A percentile compares a stretch with the other conserved stretches of the same genome.
These are phyloP conservation scores for Raphidocelis subcapitata DNA, from an alignment of 139 green algal genomes.

Conservation along the genomic window DNA sequence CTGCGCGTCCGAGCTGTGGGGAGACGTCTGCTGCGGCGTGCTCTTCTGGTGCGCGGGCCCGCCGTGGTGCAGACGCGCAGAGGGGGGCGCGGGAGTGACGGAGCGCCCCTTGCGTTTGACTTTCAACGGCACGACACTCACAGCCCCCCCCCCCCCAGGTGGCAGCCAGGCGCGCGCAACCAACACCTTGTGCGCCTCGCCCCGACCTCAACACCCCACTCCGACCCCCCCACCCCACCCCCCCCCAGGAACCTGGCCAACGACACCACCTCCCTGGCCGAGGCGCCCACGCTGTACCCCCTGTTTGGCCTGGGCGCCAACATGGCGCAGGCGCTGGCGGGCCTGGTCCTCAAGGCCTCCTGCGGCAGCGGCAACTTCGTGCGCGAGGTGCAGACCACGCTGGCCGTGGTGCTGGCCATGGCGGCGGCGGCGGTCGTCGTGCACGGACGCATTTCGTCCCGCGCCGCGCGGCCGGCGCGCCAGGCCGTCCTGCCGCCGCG, in stretches of 20 bases:
- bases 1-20: conserved; percentile 85
- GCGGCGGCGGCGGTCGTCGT: conserved; percentile 29
- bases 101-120: too few species aligned
- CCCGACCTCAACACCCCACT: conserved; percentile 33
- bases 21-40: conserved; percentile 78
- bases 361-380: background rate
- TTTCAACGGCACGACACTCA: too few species aligned
- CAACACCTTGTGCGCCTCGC: background rate
- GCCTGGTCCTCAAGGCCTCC: conserved; percentile 59
- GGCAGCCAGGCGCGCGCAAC: background rate
- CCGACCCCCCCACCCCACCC: conserved; percentile 62
- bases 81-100: background rate
- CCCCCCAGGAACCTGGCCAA: too few species aligned
- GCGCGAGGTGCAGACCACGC: conserved; percentile 36
- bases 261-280: conserved; percentile 86
- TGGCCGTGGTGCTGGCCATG: conserved; percentile 42
- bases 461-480: background rate
- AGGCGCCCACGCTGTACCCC: conserved; percentile 91
- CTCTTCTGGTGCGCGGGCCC: conserved; percentile 83
- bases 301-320: conserved; percentile 97
- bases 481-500: conserved; percentile 31
- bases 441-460: conserved; percentile 32
- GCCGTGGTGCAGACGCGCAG: background rate
- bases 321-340: conserved; percentile 80
- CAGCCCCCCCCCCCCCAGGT: too few species aligned